Evolutionary conservation across 2,329 filamentous ascomycete species (phyloP).

Genomic region (Penicillium sp.): DNA sequence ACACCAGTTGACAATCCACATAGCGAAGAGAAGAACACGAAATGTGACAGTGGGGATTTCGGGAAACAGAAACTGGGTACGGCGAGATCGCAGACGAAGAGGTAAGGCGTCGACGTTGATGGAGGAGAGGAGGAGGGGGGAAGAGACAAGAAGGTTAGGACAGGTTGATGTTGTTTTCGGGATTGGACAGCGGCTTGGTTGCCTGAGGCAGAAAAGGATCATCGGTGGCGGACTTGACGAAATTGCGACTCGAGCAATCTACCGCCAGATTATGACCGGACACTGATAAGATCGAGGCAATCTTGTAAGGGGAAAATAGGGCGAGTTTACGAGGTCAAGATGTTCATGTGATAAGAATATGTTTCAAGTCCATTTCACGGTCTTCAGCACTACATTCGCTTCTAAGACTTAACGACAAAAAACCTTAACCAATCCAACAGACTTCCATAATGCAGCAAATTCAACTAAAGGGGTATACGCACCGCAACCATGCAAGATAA

Average conservation of each 20-base stretch:
- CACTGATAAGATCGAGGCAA: not conserved
- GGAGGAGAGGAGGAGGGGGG: conserved; percentile 28
- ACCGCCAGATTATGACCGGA: not conserved
- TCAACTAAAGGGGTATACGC: conserved; percentile 38
- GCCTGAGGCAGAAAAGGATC: conserved; percentile 28
- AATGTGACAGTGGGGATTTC: conserved; percentile 1
- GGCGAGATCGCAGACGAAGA: conserved; percentile 19
- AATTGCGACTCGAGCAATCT: not conserved
- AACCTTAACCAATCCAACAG: not conserved
- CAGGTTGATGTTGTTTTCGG: conserved; percentile 39
- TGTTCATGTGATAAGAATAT: not conserved
- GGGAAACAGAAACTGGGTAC: conserved; percentile 12
- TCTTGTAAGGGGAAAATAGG: not conserved
- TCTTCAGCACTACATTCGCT: not conserved
- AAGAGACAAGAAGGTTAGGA: conserved; percentile 30
- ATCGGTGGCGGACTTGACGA: conserved; percentile 20
- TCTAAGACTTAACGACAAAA: not conserved
- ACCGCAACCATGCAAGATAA: conserved; percentile 37
- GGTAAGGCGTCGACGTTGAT: conserved; percentile 26
- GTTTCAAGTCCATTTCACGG: not conserved
- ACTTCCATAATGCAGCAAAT: conserved; percentile 34
- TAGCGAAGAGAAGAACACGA: conserved; percentile 44
- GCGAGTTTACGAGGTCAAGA: not conserved
- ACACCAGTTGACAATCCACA: conserved; percentile 99
- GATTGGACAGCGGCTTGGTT: conserved; percentile 16